phyloP scores from a whole-genome alignment of 192 early-diverging fungal genomes.

The Chytriomyces hyalinus region DNA sequence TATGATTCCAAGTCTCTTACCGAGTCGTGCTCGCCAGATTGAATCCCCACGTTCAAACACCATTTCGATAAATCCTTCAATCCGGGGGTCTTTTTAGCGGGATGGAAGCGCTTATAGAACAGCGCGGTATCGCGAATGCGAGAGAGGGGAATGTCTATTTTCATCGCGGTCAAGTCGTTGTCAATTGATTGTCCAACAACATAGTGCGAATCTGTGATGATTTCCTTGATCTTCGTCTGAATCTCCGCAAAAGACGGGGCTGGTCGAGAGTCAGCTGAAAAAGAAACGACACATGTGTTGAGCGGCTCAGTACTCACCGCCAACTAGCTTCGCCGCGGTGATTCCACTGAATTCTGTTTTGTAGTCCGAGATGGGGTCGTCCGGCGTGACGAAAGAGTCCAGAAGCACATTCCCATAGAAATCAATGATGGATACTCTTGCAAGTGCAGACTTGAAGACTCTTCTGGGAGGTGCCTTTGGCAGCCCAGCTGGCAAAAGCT shows the following conservation, averaged over 20 bases:
- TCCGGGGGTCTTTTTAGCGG: conserved; percentile 66
- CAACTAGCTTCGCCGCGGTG: conserved; percentile 64
- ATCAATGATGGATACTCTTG: conserved; percentile 85
- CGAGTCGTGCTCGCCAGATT: conserved; percentile 81
- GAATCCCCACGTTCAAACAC: conserved; percentile 74
- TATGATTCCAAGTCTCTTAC: conserved; percentile 36
- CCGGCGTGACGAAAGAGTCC: conserved; percentile 79
- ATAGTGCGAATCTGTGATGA: conserved; percentile 73
- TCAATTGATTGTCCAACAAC: conserved; percentile 86
- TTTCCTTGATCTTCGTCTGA: conserved; percentile 38
- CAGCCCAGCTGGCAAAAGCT: not conserved
- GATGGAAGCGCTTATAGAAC: conserved; percentile 69
- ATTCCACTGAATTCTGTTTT: conserved; percentile 86
- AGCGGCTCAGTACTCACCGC: conserved; percentile 33
- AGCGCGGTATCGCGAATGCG: conserved; percentile 78
- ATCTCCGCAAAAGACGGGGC: conserved; percentile 27
- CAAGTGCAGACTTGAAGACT: conserved; percentile 76
- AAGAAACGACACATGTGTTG: no score
- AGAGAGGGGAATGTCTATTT: conserved; percentile 54
- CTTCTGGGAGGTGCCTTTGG: conserved; percentile 41
- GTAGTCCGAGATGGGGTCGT: conserved; percentile 82
- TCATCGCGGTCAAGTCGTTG: conserved; percentile 73
- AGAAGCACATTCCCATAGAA: conserved; percentile 79
- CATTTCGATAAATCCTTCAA: conserved; percentile 73
- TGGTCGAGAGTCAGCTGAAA: conserved; percentile 8